Base-by-base conservation (phyloP, 2,329 filamentous ascomycete genomes). In the Onygenales sp. region DNA sequence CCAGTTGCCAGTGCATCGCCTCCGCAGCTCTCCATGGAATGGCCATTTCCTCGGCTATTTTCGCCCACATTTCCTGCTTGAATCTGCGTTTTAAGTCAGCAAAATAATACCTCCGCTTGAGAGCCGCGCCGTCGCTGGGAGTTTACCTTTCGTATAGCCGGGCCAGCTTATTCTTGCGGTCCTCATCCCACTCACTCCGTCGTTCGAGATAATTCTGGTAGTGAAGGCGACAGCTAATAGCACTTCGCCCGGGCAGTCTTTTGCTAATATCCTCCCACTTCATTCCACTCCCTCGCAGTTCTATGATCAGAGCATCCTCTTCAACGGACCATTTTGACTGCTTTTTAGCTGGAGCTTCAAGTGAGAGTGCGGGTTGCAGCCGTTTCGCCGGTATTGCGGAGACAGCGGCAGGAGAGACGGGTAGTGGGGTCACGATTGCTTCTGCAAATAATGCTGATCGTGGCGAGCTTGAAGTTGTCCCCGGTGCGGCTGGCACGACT, bases 251-350 rank as follows among this genome's bases (percentile, higher is more conserved):
- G 2, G 90, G 90, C 47, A 97, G 75, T 51, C 86, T 82, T 74
- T 92, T 94, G 57, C 89, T 93, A 63, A 97, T 95, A 70, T 97
- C 92, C 66, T 96, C 92, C 92, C 92, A 97, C 68, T 96, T 97
- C 89, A 95, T 95, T 7, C 89, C 88, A 62, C 85, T 85, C 36
- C 89, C 89, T 54, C 92, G 83, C 57, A 97, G 80, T 69, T 94
- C 88, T 64, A 95, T 95, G 62, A 95, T 95, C 48, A 93, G 75
- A 17, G 87, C 83, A 70, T 96, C 89, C 70, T 97, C 92, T 57
- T 95, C 89, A 1, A 86, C 78, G 5, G 89, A 94, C 92, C 92
- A 97, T 71, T 97, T 97, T 66, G 88, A 94, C 70, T 95, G 90
- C 72, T 91, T 94, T 76, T 93, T 94, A 33, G 89, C 87, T 14